A percentile compares a stretch with the other conserved stretches of the same genome.
These are phyloP conservation scores for Mycena sp. DNA, from an alignment of 1,284 basidiomycete genomes.

Conservation along the genomic window DNA sequence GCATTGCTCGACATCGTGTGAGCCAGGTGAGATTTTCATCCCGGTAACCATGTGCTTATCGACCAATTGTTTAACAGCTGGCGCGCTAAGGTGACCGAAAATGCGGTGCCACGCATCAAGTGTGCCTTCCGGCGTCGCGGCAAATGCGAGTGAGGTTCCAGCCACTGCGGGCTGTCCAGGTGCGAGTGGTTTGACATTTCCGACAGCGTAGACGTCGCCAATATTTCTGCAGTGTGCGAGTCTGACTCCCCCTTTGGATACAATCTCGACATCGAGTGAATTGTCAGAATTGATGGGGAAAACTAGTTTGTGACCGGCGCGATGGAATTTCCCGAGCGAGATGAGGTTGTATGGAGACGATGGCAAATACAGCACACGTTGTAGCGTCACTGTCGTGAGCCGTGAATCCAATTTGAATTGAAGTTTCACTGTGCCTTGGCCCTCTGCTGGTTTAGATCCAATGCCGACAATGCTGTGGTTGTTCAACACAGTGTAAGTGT, in stretches of 20 bases:
- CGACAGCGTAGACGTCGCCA: slow-evolving; percentile 7
- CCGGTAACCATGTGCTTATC: slow-evolving; percentile 11
- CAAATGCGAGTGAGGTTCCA: slow-evolving; percentile 7
- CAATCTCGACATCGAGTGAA: not conserved
- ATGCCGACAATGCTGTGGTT: slow-evolving; percentile 1
- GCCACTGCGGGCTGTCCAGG: not conserved
- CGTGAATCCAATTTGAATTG: not conserved
- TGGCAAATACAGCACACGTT: slow-evolving; percentile 1
- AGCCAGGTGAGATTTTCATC: not conserved
- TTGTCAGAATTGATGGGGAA: not conserved
- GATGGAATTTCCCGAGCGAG: slow-evolving; percentile 6
- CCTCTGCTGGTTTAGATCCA: slow-evolving; percentile 1
- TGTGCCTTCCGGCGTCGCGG: slow-evolving; percentile 2
- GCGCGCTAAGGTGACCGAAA: slow-evolving; percentile 10
- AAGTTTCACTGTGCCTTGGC: not conserved
- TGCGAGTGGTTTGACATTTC: slow-evolving; percentile 5
- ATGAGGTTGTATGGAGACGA: slow-evolving; percentile 2
- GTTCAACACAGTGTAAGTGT: not conserved
- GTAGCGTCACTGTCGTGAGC: not conserved
- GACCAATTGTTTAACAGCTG: slow-evolving; percentile 2
- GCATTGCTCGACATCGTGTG: slow-evolving; percentile 4
- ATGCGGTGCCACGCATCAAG: slow-evolving; percentile 10
- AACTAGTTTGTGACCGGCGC: not conserved
- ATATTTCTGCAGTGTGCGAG: slow-evolving; percentile 12
- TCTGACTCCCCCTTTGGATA: not conserved